Evolutionary conservation across 164 flowering plant genomes (phyloP).

Genomic region (Taxillus chinensis): DNA sequence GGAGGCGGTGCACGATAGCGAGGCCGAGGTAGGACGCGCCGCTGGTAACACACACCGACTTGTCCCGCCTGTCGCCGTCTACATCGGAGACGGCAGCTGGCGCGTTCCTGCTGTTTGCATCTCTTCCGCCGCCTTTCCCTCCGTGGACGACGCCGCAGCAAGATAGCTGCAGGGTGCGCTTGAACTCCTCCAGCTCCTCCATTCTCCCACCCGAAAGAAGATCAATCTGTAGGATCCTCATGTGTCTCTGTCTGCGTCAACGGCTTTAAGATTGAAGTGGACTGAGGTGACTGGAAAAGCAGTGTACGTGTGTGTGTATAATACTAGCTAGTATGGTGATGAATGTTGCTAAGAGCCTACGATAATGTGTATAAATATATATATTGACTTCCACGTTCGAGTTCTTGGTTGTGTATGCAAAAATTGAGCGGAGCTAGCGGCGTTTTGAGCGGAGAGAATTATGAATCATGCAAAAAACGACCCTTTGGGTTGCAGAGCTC

Average conservation of each 20-base stretch:
- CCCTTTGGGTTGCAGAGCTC: too few relatives aligned
- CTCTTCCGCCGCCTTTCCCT: constrained; percentile 19
- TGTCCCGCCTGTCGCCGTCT: constrained; percentile 15
- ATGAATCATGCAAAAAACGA: too few relatives aligned
- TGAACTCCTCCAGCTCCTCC: background rate
- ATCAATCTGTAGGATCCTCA: background rate
- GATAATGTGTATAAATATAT: too few relatives aligned
- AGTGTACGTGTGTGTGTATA: too few relatives aligned
- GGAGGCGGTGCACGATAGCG: constrained; percentile 47
- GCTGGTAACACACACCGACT: constrained; percentile 71
- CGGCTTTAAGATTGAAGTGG: too few relatives aligned
- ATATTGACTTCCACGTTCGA: too few relatives aligned
- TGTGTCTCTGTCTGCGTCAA: background rate
- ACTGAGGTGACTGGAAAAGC: too few relatives aligned
- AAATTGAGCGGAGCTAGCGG: too few relatives aligned
- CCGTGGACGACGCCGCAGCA: background rate
- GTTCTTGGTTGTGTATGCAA: too few relatives aligned
- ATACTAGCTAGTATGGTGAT: too few relatives aligned
- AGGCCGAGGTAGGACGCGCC: constrained; percentile 66
- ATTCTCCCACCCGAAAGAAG: background rate
- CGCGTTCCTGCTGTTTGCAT: constrained; percentile 1
- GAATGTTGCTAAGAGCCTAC: too few relatives aligned
- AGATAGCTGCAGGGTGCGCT: background rate
- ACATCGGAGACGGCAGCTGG: background rate
- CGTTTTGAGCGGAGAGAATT: too few relatives aligned